Conservation (phyloP, 2,329 filamentous ascomycete species). For the Talaromyces sp. region DNA sequence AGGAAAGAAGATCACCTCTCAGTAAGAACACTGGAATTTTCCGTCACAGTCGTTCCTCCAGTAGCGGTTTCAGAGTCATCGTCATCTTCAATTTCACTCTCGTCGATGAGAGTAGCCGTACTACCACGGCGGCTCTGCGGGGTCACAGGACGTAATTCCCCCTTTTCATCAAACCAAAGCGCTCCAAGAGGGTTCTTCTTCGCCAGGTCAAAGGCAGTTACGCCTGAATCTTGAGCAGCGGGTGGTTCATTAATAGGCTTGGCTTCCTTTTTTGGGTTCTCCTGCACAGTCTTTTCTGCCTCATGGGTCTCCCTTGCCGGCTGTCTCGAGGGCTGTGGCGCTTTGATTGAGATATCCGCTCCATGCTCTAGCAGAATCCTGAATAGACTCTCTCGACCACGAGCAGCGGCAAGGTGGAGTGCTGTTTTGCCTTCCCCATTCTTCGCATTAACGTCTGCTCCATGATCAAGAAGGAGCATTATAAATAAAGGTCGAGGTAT, state of each 20-base stretch:
- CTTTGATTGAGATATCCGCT: constrained; percentile 23
- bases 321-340: background rate
- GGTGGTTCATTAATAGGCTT: too few species aligned
- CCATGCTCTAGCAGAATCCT: constrained; percentile 25
- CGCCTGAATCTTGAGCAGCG: too few species aligned
- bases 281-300: too few species aligned
- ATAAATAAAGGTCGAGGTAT: constrained; percentile 23
- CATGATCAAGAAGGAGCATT: constrained; percentile 23
- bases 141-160: constrained; percentile 19
- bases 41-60: constrained; percentile 21
- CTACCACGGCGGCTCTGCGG: background rate
- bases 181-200: constrained; percentile 25
- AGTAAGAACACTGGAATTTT: background rate
- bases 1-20: too few species aligned
- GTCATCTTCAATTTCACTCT: constrained; percentile 9
- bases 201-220: constrained; percentile 26
- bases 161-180: constrained; percentile 25
- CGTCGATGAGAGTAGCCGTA: constrained; percentile 16
- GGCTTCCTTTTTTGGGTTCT: too few species aligned
- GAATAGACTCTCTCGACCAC: constrained; percentile 27
- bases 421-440: constrained; percentile 14
- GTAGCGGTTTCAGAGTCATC: constrained; percentile 22
- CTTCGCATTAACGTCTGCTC: constrained; percentile 19
- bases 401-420: constrained; percentile 20
- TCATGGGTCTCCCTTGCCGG: too few species aligned